Evolutionary conservation across 345 rosid species (phyloP).

Genomic region (Eutrema japonicum): DNA sequence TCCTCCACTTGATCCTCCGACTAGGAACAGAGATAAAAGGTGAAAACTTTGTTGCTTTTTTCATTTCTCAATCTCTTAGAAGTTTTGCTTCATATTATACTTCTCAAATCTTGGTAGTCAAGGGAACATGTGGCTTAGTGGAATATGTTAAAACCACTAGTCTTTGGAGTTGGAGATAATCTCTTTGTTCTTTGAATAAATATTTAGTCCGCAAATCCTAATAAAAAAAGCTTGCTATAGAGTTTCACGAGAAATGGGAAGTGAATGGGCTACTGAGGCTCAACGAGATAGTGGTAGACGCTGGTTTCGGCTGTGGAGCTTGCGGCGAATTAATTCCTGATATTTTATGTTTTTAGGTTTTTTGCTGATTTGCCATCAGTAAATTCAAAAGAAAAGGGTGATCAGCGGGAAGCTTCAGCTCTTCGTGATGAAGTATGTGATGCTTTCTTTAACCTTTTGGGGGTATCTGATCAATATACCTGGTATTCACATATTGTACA

Average conservation of each 20-base stretch:
- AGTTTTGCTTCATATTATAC: background rate
- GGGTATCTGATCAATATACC: conserved; percentile 16
- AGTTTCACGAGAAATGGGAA: conserved; percentile 27
- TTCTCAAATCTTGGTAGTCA: conserved; percentile 22
- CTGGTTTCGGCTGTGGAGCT: conserved; percentile 3
- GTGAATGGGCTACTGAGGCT: background rate
- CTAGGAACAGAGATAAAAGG: conserved; percentile 55
- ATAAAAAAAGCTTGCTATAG: background rate
- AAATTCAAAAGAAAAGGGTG: conserved; percentile 62
- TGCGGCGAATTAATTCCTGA: conserved; percentile 3
- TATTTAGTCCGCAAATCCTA: background rate
- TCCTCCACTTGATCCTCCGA: conserved; percentile 74
- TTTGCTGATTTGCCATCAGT: conserved; percentile 60
- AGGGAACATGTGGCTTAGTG: conserved; percentile 16
- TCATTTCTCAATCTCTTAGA: background rate
- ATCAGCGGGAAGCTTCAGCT: conserved; percentile 92
- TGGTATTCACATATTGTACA: conserved; percentile 6
- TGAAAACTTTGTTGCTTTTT: conserved; percentile 34
- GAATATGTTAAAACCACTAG: conserved; percentile 18
- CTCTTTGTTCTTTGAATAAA: background rate
- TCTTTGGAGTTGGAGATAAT: conserved; percentile 16
- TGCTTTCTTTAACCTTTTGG: conserved; percentile 18
- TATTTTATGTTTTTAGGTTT: conserved; percentile 59
- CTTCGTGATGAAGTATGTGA: conserved; percentile 93
- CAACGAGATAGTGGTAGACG: background rate